Conservation (phyloP, 306 rosid species). For the Abrus precatorius region DNA sequence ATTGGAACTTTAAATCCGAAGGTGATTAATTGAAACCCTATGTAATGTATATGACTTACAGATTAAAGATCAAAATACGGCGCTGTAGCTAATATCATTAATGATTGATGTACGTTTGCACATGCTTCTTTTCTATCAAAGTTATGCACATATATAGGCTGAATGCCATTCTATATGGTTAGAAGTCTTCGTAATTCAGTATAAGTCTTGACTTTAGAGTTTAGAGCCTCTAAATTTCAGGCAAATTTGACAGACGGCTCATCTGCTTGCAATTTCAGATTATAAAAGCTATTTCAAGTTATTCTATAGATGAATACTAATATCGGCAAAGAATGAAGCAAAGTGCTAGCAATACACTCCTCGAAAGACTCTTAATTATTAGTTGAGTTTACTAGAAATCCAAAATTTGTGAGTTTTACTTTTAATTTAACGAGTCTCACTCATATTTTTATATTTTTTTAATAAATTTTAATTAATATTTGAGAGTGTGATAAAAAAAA, state of each 20-base stretch:
- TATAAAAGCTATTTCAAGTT: not conserved
- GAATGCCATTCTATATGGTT: constrained; percentile 3
- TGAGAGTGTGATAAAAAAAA: too few species aligned
- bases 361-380: too few species aligned
- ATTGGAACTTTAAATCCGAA: constrained; percentile 4
- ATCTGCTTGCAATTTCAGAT: not conserved
- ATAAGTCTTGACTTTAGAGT: not conserved
- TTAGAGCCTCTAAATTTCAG: not conserved
- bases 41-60: not conserved
- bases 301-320: not conserved
- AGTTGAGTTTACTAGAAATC: too few species aligned
- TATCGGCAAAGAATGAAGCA: too few species aligned
- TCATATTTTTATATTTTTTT: too few species aligned
- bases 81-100: not conserved
- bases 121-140: constrained; percentile 10
- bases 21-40: constrained; percentile 14
- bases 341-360: too few species aligned
- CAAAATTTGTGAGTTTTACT: too few species aligned
- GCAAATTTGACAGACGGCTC: not conserved
- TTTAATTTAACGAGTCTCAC: too few species aligned
- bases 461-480: too few species aligned
- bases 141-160: not conserved
- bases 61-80: not conserved
- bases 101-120: constrained; percentile 1
- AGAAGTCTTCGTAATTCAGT: not conserved